Evolutionary conservation across 2,329 filamentous ascomycete genomes (phyloP).

Genomic region (Ceratocystis huliohia): DNA sequence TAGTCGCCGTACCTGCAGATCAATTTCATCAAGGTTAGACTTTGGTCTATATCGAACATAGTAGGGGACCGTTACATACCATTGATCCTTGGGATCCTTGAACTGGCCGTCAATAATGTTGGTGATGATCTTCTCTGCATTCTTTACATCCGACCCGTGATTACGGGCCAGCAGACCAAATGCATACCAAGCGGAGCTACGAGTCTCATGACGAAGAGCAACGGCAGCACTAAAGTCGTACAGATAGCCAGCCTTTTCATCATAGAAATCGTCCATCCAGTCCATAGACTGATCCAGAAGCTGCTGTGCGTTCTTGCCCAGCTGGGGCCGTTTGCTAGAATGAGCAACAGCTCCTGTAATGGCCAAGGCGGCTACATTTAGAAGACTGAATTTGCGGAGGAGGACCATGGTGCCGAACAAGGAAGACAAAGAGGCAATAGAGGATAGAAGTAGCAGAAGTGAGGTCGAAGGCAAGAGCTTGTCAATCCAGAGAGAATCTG

Average conservation of each 20-base stretch:
- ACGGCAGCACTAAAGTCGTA: conserved; percentile 35
- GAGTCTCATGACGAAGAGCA: conserved; percentile 43
- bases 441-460: not conserved
- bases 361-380: conserved; percentile 4
- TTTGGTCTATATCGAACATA: not conserved
- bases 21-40: conserved; percentile 26
- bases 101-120: conserved; percentile 43
- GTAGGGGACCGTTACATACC: conserved; percentile 26
- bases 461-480: conserved; percentile 1
- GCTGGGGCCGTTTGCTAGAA: conserved; percentile 5
- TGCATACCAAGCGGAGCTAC: conserved; percentile 47
- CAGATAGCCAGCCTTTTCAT: conserved; percentile 39
- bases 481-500: not conserved
- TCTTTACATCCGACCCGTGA: conserved; percentile 34
- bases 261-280: conserved; percentile 45
- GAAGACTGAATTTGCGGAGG: conserved; percentile 6
- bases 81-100: conserved; percentile 40
- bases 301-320: conserved; percentile 18
- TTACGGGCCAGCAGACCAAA: conserved; percentile 45
- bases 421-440: not conserved
- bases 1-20: conserved; percentile 35
- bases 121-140: conserved; percentile 41
- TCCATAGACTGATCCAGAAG: conserved; percentile 40
- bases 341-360: not conserved
- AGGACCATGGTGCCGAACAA: not conserved